These are phyloP conservation scores for Penicillium sp. DNA, from an alignment of 2,329 filamentous ascomycete genomes.

Conservation along the genomic window DNA sequence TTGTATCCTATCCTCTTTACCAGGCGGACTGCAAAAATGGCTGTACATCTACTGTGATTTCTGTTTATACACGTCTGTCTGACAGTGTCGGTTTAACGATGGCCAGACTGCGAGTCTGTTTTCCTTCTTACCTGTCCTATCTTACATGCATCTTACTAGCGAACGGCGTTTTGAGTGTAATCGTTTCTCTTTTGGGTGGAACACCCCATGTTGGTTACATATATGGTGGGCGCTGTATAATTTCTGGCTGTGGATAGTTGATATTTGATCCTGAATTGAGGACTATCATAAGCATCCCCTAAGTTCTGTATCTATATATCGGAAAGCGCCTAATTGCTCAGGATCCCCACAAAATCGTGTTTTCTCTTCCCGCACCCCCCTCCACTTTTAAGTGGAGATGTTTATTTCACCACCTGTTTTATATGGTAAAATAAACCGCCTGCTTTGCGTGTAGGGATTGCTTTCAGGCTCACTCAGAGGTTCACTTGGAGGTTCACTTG, in stretches of 20 bases:
- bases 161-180: slow-evolving; percentile 4
- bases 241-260: not conserved
- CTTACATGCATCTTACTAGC: slow-evolving; percentile 13
- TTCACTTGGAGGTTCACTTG: not conserved
- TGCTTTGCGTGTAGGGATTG: not conserved
- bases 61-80: slow-evolving; percentile 7
- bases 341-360: not conserved
- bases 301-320: too few relatives aligned
- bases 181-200: not conserved
- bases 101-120: not conserved
- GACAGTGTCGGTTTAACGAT: not conserved
- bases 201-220: not conserved
- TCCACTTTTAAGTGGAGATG: too few relatives aligned
- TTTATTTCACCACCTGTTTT: too few relatives aligned
- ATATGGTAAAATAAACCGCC: not conserved
- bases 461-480: slow-evolving; percentile 3
- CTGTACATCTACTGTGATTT: slow-evolving; percentile 13
- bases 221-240: not conserved
- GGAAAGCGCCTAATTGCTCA: too few relatives aligned
- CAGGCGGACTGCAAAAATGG: not conserved
- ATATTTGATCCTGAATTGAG: not conserved
- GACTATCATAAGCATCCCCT: not conserved
- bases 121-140: not conserved
- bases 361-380: not conserved
- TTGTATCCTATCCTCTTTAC: slow-evolving; percentile 10